Conservation (phyloP, 768 basidiomycete genomes). For the Lyophyllum shimeji region DNA sequence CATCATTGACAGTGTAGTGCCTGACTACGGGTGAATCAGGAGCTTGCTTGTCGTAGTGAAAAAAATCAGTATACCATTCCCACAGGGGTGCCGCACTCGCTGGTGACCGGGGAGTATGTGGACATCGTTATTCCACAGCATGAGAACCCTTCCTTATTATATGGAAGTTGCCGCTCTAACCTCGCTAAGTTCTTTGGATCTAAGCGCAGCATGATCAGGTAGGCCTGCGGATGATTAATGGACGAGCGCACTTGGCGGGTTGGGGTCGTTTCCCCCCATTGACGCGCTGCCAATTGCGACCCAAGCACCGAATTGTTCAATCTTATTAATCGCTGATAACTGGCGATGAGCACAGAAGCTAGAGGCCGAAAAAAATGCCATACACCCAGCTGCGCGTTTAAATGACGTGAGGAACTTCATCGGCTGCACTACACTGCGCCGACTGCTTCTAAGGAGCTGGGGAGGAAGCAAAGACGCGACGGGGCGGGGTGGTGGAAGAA, state of each 20-base stretch:
- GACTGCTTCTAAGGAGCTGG: conserved; percentile 6
- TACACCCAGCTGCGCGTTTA: conserved; percentile 46
- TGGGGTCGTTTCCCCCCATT: conserved; percentile 44
- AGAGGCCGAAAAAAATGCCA: conserved; percentile 16
- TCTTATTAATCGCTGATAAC: conserved; percentile 47
- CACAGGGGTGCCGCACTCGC: conserved; percentile 4
- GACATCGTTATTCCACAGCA: conserved; percentile 33
- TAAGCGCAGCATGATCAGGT: neutral
- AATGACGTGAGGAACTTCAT: conserved; percentile 29
- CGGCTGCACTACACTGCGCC: conserved; percentile 4
- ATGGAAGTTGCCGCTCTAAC: too few species aligned
- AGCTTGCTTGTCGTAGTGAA: too few species aligned
- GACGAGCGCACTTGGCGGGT: conserved; percentile 24
- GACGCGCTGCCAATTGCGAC: conserved; percentile 47
- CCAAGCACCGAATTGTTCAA: conserved; percentile 43
- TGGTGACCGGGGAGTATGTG: conserved; percentile 21
- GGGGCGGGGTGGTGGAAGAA: conserved; percentile 1
- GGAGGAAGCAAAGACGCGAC: conserved; percentile 1
- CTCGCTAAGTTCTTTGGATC: conserved; percentile 31
- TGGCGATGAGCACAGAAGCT: neutral
- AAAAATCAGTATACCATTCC: neutral
- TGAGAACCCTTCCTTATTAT: conserved; percentile 50
- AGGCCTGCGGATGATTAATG: neutral
- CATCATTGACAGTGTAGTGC: conserved; percentile 55
- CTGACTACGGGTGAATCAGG: conserved; percentile 33